These are phyloP conservation scores for Colletotrichum karsti DNA, from an alignment of 2,329 filamentous ascomycete species.

Conservation along the genomic window DNA sequence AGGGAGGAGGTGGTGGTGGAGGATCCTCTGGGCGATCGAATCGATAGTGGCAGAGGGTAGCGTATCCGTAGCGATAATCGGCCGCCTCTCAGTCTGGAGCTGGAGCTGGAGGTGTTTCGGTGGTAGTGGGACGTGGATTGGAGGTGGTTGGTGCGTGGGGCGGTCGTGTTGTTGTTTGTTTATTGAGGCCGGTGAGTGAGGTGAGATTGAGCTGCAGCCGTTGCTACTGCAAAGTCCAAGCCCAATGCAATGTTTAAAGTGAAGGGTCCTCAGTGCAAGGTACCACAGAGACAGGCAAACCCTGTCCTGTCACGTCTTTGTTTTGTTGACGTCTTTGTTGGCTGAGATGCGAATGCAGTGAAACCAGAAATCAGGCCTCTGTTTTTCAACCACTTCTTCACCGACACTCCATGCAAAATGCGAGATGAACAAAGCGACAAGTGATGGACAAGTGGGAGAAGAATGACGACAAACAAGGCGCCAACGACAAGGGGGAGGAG, in stretches of 20 bases:
- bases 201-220: neutral
- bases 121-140: neutral
- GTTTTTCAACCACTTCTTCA: neutral
- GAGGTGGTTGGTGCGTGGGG: slow-evolving; percentile 15
- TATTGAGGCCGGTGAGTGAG: neutral
- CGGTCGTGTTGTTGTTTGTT: slow-evolving; percentile 23
- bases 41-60: neutral
- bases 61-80: neutral
- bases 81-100: neutral
- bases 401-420: slow-evolving; percentile 1
- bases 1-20: neutral
- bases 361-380: neutral
- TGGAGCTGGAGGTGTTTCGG: neutral
- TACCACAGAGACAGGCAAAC: neutral
- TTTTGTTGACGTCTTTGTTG: slow-evolving; percentile 23
- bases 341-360: slow-evolving; percentile 6
- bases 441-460: slow-evolving; percentile 13
- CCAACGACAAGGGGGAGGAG: slow-evolving; percentile 10
- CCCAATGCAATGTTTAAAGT: slow-evolving; percentile 5
- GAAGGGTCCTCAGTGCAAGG: slow-evolving; percentile 2
- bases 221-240: neutral
- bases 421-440: neutral
- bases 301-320: neutral
- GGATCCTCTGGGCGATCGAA: neutral
- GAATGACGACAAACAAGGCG: slow-evolving; percentile 21